A percentile compares a stretch with the other conserved stretches of the same genome.
Evolutionary conservation across 345 rosid species (phyloP).

Genomic region (Turritis glabra): DNA sequence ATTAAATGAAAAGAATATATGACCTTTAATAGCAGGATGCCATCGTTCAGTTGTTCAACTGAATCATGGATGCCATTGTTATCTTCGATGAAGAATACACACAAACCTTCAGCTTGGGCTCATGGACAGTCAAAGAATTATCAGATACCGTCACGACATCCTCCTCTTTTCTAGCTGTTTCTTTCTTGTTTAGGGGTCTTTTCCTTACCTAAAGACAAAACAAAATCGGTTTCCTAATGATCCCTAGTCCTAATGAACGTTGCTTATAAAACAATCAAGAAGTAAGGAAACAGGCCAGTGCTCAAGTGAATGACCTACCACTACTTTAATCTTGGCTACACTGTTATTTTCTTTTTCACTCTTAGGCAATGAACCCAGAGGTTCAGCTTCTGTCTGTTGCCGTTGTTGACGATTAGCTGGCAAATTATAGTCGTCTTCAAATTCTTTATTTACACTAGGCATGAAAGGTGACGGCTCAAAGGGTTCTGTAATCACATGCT

Average conservation of each 20-base stretch:
- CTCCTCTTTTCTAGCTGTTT: conserved; percentile 85
- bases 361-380: conserved; percentile 43
- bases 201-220: conserved; percentile 72
- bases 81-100: conserved; percentile 33
- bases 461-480: conserved; percentile 90
- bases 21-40: conserved; percentile 34
- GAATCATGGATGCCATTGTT: conserved; percentile 34
- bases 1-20: conserved; percentile 14
- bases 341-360: conserved; percentile 80
- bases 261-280: conserved; percentile 13
- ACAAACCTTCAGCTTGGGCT: conserved; percentile 92
- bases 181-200: conserved; percentile 96
- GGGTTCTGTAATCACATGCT: conserved; percentile 92
- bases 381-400: conserved; percentile 60
- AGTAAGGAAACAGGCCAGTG: conserved; percentile 7
- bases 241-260: not conserved
- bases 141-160: conserved; percentile 82
- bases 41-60: conserved; percentile 35
- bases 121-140: conserved; percentile 81
- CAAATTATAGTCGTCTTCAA: conserved; percentile 64
- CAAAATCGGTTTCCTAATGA: conserved; percentile 13
- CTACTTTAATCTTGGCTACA: conserved; percentile 97
- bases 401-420: conserved; percentile 49
- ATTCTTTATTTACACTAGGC: conserved; percentile 64
- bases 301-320: conserved; percentile 59